Percentiles rank a stretch among this genome's conserved stretches.
Conservation (phyloP, 2,329 filamentous ascomycete genomes). For the Aspergillus ustus region DNA sequence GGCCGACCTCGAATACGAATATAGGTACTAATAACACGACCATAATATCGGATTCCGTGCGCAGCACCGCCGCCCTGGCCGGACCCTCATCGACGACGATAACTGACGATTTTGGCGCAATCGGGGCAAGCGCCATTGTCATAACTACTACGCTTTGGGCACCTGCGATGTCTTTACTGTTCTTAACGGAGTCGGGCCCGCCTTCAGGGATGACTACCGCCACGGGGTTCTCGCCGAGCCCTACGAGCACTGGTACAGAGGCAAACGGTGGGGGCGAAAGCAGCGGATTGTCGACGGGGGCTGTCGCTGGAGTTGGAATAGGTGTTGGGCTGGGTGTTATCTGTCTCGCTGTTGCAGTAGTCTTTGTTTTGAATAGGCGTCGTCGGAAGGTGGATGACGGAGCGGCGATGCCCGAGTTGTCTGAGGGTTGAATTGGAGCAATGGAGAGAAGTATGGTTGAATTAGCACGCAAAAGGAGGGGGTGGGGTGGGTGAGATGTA, state of each 20-base stretch:
- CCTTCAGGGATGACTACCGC: neutral
- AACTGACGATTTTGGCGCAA: neutral
- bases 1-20: neutral
- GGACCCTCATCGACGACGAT: neutral
- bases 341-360: neutral
- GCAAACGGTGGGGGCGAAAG: neutral
- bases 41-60: neutral
- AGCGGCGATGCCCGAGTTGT: neutral
- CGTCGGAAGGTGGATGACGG: neutral
- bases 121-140: neutral
- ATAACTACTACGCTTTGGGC: neutral
- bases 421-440: neutral
- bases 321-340: neutral
- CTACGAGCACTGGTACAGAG: neutral
- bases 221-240: neutral
- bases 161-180: neutral
- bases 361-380: neutral
- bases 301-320: neutral
- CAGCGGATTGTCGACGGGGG: neutral
- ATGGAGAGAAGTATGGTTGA: neutral
- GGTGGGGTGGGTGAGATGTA: too few relatives aligned
- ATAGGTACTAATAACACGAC: neutral
- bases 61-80: too few relatives aligned
- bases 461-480: neutral
- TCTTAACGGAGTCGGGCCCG: too few relatives aligned